Conservation (phyloP, 73 alveolate species). For the Stentor roeselii region DNA sequence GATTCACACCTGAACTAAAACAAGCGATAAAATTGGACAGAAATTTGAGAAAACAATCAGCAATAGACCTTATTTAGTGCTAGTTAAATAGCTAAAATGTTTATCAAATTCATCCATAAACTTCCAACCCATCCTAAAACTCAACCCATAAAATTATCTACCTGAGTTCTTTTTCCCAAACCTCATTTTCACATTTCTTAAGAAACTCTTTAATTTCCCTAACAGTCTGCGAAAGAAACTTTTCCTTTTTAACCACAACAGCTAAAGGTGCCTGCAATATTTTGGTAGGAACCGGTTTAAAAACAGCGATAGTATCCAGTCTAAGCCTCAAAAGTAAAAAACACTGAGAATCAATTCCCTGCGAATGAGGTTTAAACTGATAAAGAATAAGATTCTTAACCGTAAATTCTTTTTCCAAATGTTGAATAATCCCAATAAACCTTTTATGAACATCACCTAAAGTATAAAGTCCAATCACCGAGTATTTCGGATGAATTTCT, state of each 20-base stretch:
- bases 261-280: not conserved
- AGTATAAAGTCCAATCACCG: not conserved
- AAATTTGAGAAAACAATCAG: too few relatives aligned
- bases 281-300: slow-evolving; percentile 8
- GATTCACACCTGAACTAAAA: too few relatives aligned
- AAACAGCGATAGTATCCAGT: not conserved
- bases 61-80: too few relatives aligned
- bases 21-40: too few relatives aligned
- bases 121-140: too few relatives aligned
- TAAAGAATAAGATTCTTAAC: not conserved
- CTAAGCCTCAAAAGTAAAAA: not conserved
- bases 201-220: not conserved
- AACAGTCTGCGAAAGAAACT: not conserved
- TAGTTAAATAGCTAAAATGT: too few relatives aligned
- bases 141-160: too few relatives aligned
- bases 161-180: not conserved
- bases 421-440: not conserved
- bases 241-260: slow-evolving; percentile 2
- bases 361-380: not conserved
- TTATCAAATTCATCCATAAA: too few relatives aligned
- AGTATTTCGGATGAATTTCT: slow-evolving; percentile 21
- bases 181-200: not conserved
- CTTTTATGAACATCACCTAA: not conserved
- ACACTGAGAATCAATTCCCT: slow-evolving; percentile 12
- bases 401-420: not conserved